Evolutionary conservation across 345 rosid genomes (phyloP), one percentile per base, ranked within the genome.

Genomic region (Melaleuca quinquenervia): DNA sequence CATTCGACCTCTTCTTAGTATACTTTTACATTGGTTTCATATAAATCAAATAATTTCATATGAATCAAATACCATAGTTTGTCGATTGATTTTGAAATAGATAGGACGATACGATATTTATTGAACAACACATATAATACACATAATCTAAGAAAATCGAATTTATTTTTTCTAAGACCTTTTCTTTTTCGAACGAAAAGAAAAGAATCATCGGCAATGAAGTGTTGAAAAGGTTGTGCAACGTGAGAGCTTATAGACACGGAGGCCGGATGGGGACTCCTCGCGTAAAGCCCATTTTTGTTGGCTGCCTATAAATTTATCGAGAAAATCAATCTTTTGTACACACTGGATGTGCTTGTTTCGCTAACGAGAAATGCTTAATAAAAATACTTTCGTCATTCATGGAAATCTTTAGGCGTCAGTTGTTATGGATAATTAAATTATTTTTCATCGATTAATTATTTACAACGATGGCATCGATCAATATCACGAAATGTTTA

Each of bases 381-480:
- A n/a, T n/a, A n/a, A 29, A 29, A 62, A 14, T 15, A 15, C 29
- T 62, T 62, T 7, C 75, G 29, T 29, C 15, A 6, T 51, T 6
- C 16, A 51, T 3, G 16, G 14, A 15, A 5, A 51, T 51, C 14
- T 14, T 15, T 5, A 51, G 14, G 14, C 6, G 14, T 15, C 5
- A 51, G 14, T 13, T 51, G 16, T 51, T 14, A 51, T 5, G 5
- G 18, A 14, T 51, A 51, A 51, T 6, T 1, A 14, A 51, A 13
- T 1, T 5, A 5, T 5, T 6, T 51, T 51, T 13, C 16, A 51
- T 51, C 14, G 1, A 51, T 6, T 29, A 29, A 62, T 62, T 62
- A 0, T 29, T 7, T 62, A 11, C 29, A 15, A 18, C 2, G 11
- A 62, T 7, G 7, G 2, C 7, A 14, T 1, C 10, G 0, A 5